These are phyloP conservation scores for Piedraia hortae DNA, from an alignment of 2,329 filamentous ascomycete species.

Conservation along the genomic window DNA sequence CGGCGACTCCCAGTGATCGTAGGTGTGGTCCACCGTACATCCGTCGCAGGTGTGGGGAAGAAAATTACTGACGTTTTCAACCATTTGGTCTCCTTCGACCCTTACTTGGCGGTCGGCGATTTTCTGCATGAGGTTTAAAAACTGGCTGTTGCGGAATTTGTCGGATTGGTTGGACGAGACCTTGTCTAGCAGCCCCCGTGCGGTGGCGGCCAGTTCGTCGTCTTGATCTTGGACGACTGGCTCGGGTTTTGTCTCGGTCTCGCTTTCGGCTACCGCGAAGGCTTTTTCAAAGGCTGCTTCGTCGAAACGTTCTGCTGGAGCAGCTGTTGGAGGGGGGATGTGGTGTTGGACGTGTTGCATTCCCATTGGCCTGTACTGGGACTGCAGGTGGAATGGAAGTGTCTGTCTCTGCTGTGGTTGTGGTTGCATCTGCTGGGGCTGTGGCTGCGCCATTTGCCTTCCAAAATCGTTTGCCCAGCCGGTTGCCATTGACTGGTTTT, in stretches of 20 bases:
- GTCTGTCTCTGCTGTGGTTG: slow-evolving; percentile 7
- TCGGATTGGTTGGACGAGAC: slow-evolving; percentile 39
- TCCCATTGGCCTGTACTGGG: slow-evolving; percentile 10
- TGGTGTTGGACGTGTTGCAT: slow-evolving; percentile 6
- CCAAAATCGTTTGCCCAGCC: slow-evolving; percentile 35
- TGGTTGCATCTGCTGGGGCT: too few species aligned
- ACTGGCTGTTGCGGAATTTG: slow-evolving; percentile 56
- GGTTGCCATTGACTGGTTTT: slow-evolving; percentile 16
- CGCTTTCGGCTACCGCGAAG: too few species aligned
- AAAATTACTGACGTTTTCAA: slow-evolving; percentile 17
- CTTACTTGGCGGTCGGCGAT: slow-evolving; percentile 44
- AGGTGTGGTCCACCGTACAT: slow-evolving; percentile 7
- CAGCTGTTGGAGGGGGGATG: slow-evolving; percentile 6
- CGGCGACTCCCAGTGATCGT: slow-evolving; percentile 12
- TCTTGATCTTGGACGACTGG: slow-evolving; percentile 19
- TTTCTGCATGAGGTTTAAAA: slow-evolving; percentile 48
- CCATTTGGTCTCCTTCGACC: slow-evolving; percentile 42
- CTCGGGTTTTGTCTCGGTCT: too few species aligned
- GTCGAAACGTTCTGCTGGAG: slow-evolving; percentile 1
- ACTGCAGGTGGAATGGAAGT: slow-evolving; percentile 9
- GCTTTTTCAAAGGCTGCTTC: too few species aligned
- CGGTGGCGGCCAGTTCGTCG: slow-evolving; percentile 44
- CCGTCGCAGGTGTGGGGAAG: slow-evolving; percentile 4
- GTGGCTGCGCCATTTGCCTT: slow-evolving; percentile 14
- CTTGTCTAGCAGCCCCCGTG: slow-evolving; percentile 39